A percentile compares a stretch with the other conserved stretches of the same genome.
Evolutionary conservation across 1,284 basidiomycete genomes (phyloP).

Genomic region (Heterobasidion parviporum): DNA sequence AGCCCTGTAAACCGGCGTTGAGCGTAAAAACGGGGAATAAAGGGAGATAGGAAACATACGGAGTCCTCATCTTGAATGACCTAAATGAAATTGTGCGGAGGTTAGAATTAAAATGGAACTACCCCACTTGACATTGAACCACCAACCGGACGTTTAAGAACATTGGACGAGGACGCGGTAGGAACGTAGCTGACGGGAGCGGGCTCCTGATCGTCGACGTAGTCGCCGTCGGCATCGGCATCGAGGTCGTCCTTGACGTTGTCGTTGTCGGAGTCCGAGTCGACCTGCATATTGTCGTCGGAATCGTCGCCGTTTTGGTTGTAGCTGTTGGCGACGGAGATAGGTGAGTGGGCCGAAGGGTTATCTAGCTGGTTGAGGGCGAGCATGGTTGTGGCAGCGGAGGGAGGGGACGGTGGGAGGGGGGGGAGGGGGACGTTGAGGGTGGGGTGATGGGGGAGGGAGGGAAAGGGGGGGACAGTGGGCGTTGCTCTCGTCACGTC

Average conservation of each 20-base stretch:
- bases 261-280: conserved; percentile 37
- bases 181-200: conserved; percentile 14
- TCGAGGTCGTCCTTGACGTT: conserved; percentile 22
- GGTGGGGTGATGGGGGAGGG: conserved; percentile 7
- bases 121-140: conserved; percentile 11
- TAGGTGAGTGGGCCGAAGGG: conserved; percentile 18
- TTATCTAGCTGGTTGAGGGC: conserved; percentile 8
- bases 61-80: conserved; percentile 59
- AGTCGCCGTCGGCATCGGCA: conserved; percentile 31
- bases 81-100: conserved; percentile 17
- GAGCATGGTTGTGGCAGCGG: conserved; percentile 5
- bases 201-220: conserved; percentile 12
- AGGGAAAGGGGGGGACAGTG: conserved; percentile 14
- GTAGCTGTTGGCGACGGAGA: conserved; percentile 17
- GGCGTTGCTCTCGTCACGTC: conserved; percentile 15
- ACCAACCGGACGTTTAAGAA: conserved; percentile 23
- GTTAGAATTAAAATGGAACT: conserved; percentile 7
- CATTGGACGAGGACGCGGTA: conserved; percentile 20
- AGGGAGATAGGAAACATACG: conserved; percentile 31
- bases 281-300: conserved; percentile 32
- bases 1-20: conserved; percentile 40
- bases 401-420: conserved; percentile 12
- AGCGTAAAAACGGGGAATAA: conserved; percentile 15
- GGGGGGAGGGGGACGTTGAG: conserved; percentile 6
- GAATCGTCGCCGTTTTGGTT: conserved; percentile 30